Percentiles rank a stretch among this genome's conserved stretches.
These are phyloP conservation scores for Escallonia rubra DNA, from an alignment of 129 eudicot species.

Conservation along the genomic window DNA sequence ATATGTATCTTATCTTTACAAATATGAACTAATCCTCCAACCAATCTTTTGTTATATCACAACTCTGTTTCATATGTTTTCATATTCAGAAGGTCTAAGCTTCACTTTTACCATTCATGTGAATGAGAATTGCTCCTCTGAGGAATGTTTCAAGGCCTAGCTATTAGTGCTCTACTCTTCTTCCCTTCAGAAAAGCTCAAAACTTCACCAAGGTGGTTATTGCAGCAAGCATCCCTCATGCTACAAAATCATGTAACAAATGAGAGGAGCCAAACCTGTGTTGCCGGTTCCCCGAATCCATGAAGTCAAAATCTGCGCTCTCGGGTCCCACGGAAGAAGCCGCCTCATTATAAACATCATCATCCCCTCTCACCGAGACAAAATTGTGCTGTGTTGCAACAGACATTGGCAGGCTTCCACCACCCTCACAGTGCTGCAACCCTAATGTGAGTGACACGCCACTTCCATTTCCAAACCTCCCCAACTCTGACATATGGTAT, in stretches of 20 bases:
- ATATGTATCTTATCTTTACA: not conserved
- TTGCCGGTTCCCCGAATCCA: constrained; percentile 42
- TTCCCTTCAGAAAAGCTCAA: constrained; percentile 15
- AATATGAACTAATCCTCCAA: not conserved
- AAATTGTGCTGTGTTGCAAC: constrained; percentile 29
- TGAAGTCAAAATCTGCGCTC: constrained; percentile 37
- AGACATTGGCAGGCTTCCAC: constrained; percentile 35
- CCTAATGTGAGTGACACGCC: constrained; percentile 75
- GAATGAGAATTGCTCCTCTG: not conserved
- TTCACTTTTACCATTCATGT: not conserved
- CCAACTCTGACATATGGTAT: constrained; percentile 33
- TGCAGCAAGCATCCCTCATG: constrained; percentile 27
- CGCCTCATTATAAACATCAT: constrained; percentile 20
- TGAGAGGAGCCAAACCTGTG: constrained; percentile 55
- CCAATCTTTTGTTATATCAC: not conserved
- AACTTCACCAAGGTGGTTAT: constrained; percentile 9
- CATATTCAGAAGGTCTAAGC: constrained; percentile 1
- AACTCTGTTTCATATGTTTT: constrained; percentile 23
- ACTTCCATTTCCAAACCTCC: constrained; percentile 29
- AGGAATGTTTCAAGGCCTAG: constrained; percentile 9
- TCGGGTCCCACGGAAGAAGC: constrained; percentile 38
- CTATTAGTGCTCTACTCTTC: constrained; percentile 9
- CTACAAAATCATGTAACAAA: constrained; percentile 62
- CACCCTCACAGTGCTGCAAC: constrained; percentile 61
- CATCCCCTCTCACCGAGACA: constrained; percentile 31